phyloP scores from a whole-genome alignment of 2,329 filamentous ascomycete species.

The Alternaria hordeiaustralica region DNA sequence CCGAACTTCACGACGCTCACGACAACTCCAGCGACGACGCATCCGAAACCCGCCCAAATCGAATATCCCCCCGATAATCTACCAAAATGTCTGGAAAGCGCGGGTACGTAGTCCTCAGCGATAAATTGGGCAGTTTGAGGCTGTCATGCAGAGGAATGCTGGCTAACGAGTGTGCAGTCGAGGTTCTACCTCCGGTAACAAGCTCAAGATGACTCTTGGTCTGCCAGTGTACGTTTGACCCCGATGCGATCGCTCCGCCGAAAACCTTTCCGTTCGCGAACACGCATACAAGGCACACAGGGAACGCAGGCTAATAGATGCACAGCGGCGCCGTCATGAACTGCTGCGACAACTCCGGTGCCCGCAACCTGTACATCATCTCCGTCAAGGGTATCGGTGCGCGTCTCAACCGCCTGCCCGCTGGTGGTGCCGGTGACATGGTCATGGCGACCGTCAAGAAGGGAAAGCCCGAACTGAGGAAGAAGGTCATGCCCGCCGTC shows the following conservation, averaged over 20 bases:
- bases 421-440: constrained; percentile 99
- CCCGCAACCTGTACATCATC: constrained; percentile 99
- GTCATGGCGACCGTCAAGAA: constrained; percentile 99
- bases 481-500: constrained; percentile 99
- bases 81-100: constrained; percentile 23
- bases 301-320: constrained; percentile 36
- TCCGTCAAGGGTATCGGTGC: constrained; percentile 98
- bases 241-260: constrained; percentile 24
- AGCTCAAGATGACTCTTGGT: constrained; percentile 99
- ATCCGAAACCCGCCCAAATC: constrained; percentile 19
- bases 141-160: not conserved
- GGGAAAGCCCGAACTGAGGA: constrained; percentile 99
- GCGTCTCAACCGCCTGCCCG: constrained; percentile 94
- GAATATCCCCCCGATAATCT: constrained; percentile 19
- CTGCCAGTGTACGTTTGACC: constrained; percentile 88
- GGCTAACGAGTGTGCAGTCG: constrained; percentile 56
- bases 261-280: constrained; percentile 3
- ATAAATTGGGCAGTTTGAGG: not conserved
- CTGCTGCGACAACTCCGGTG: constrained; percentile 99
- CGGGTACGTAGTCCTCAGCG: constrained; percentile 10
- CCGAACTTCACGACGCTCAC: constrained; percentile 14
- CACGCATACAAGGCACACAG: constrained; percentile 10
- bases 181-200: constrained; percentile 96
- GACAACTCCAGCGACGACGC: constrained; percentile 23
- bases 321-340: constrained; percentile 98